Base-by-base conservation (phyloP, 106 monocot genomes). In the Gastrodia elata region DNA sequence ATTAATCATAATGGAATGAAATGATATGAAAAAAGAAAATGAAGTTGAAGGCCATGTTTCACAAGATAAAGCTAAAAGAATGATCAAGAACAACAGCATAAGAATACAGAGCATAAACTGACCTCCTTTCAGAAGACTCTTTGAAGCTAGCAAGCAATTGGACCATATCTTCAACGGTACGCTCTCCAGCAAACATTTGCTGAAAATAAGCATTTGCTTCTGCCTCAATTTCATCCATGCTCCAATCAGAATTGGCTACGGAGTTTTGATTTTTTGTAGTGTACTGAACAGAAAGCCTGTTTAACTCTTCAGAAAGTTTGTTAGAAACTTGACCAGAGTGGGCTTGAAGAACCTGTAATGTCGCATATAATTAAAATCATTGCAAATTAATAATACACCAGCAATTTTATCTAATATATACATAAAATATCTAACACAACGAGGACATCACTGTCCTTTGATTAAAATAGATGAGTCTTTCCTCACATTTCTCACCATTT, bases 181-280 rank as follows among this genome's bases (percentile, higher is more conserved):
- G 79, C 72, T 90, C 86, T 59, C 88, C 93, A 77, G 93, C 90
- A 68, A 98, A 98, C 93, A 98, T 93, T 69, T 88, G 92, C 37
- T 98, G 97, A 72, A 98, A 98, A 67, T 93, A 98, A 55, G 79
- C 64, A 83, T 98, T 93, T 69, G 90, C 90, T 58, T 90, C 90
- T 52, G 72, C 76, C 68, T 93, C 97, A 24, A 91, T 77, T 67
- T 84, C 88, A 42, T 88, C 82, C 15, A 82, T 32, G 39, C 67
- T 82, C 64, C 73, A 81, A 26, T 87, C 82, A 55, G 85, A 39
- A 42, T 76, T 41, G 25, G 72, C n/a, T 55, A 24, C 67, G 79
- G 36, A 42, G 80, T 68, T 77, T 70, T 73, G 83, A 49, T 11
- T 64, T 73, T 36, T 77, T 59, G 74, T 15, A 52, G 38, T 78